Evolutionary conservation across 768 basidiomycete genomes (phyloP).

Genomic region (Suillus lakei): DNA sequence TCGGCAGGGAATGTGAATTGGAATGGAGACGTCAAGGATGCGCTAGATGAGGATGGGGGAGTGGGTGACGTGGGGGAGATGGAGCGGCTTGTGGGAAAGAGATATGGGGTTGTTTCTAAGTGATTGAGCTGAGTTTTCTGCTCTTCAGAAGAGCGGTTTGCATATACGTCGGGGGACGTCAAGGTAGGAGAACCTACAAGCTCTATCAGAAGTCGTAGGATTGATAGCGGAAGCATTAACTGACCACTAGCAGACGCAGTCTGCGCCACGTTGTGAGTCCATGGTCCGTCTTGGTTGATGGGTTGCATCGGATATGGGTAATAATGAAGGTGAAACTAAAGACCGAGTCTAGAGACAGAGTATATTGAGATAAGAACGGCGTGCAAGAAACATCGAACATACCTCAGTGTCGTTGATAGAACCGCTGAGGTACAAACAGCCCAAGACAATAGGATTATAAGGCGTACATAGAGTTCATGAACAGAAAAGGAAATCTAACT

Average conservation of each 20-base stretch:
- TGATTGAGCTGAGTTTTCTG: slow-evolving; percentile 57
- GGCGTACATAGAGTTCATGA: too few species aligned
- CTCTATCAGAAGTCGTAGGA: slow-evolving; percentile 36
- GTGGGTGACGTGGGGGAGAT: slow-evolving; percentile 72
- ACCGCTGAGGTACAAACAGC: too few species aligned
- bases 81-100: slow-evolving; percentile 70
- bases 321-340: too few species aligned
- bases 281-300: too few species aligned
- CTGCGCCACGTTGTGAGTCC: not conserved
- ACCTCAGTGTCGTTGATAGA: too few species aligned
- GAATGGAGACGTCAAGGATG: slow-evolving; percentile 68
- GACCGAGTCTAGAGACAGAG: too few species aligned
- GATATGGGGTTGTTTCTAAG: slow-evolving; percentile 60
- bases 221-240: slow-evolving; percentile 31
- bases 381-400: too few species aligned
- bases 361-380: too few species aligned
- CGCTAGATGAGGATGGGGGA: slow-evolving; percentile 60
- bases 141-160: slow-evolving; percentile 56
- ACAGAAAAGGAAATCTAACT: too few species aligned
- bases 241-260: slow-evolving; percentile 36
- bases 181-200: slow-evolving; percentile 63
- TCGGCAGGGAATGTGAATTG: slow-evolving; percentile 67
- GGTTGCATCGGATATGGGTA: slow-evolving; percentile 43
- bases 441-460: not conserved
- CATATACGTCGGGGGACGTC: slow-evolving; percentile 51